Evolutionary conservation across 768 basidiomycete genomes (phyloP), one percentile per base, ranked within the genome.

Genomic region (Lentinus brumalis): DNA sequence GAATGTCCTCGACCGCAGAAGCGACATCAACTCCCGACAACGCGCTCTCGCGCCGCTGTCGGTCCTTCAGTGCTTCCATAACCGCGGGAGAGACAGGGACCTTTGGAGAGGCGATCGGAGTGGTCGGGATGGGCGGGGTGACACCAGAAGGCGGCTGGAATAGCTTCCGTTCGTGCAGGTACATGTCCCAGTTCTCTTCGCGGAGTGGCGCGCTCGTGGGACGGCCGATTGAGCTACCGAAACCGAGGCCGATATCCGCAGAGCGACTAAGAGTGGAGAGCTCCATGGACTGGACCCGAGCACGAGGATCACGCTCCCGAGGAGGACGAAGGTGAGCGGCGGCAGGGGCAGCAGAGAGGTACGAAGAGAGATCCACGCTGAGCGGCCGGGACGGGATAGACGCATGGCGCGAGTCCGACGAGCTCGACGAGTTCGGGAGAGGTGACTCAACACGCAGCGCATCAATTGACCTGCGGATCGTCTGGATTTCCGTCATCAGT

Each of bases 131-230:
- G 1, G 92, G 91, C n/a, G 86, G 80, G 15, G 91, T 84, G 46
- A 92, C 82, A 7, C 92, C 91, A 18, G 87, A 82, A 10, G 92
- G 92, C 45, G 93, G 92, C 67, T 92, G 90, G 61, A 95, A 74
- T 15, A 97, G 79, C 70, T 89, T 92, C 57, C 94, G 84, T 52
- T 96, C 92, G 47, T 86, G 86, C 51, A 94, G 82, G 72, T 97
- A 96, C 46, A 82, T 75, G 63, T 96, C 90, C 94, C 94, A 97
- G 64, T 91, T 87, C n/a, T 84, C 80, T 45, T 90, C 86, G 51
- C 82, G 83, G 42, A 90, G 74, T n/a, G 90, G 89, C 5, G 80
- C 87, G 66, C 89, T 91, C 0, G 85, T 87, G 15, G 91, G 89
- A 41, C 90, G 81, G 57, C 81, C 80, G 56, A 89, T 85, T 1